These are phyloP conservation scores for Penicillium ochrochloron DNA, from an alignment of 495 filamentous ascomycete species.

Conservation along the genomic window DNA sequence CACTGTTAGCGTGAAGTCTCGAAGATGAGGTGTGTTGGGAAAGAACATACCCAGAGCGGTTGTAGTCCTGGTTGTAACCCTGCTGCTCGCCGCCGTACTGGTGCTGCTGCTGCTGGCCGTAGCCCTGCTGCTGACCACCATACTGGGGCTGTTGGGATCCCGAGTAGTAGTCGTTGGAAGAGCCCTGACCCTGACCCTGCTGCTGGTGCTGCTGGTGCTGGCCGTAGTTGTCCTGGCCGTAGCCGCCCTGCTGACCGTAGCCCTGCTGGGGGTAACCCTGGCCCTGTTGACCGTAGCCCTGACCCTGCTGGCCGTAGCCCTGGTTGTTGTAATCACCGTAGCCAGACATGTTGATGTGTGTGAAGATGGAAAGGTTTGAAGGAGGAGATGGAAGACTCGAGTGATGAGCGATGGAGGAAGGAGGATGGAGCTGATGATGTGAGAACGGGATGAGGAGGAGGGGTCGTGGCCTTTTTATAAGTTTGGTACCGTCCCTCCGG, in stretches of 20 bases:
- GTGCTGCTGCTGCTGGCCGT: slow-evolving; percentile 29
- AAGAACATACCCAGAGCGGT: slow-evolving; percentile 33
- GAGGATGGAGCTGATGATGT: slow-evolving; percentile 18
- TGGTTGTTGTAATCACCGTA: slow-evolving; percentile 48
- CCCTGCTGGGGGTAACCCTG: slow-evolving; percentile 25
- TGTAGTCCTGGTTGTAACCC: slow-evolving; percentile 35
- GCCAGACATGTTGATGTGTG: slow-evolving; percentile 43
- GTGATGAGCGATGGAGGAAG: slow-evolving; percentile 22
- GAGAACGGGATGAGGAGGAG: slow-evolving; percentile 16
- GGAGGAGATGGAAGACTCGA: slow-evolving; percentile 10
- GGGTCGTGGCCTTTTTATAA: slow-evolving; percentile 32
- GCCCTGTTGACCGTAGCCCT: slow-evolving; percentile 22
- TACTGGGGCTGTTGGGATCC: slow-evolving; percentile 32
- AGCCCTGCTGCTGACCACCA: slow-evolving; percentile 27
- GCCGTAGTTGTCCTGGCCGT: slow-evolving; percentile 31
- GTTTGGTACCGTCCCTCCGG: slow-evolving; percentile 7
- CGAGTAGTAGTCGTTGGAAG: slow-evolving; percentile 40
- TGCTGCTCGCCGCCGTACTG: slow-evolving; percentile 31
- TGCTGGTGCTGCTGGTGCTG: slow-evolving; percentile 26
- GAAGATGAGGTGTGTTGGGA: slow-evolving; percentile 4
- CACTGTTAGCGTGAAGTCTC: slow-evolving; percentile 14
- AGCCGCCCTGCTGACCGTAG: slow-evolving; percentile 35
- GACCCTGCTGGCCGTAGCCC: slow-evolving; percentile 35
- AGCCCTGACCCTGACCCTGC: slow-evolving; percentile 19
- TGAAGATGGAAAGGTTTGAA: slow-evolving; percentile 14